Percentiles rank a stretch among this genome's conserved stretches.
phyloP scores from a whole-genome alignment of 352 stramenopile genomes.

The Phytopythium kandeliae region DNA sequence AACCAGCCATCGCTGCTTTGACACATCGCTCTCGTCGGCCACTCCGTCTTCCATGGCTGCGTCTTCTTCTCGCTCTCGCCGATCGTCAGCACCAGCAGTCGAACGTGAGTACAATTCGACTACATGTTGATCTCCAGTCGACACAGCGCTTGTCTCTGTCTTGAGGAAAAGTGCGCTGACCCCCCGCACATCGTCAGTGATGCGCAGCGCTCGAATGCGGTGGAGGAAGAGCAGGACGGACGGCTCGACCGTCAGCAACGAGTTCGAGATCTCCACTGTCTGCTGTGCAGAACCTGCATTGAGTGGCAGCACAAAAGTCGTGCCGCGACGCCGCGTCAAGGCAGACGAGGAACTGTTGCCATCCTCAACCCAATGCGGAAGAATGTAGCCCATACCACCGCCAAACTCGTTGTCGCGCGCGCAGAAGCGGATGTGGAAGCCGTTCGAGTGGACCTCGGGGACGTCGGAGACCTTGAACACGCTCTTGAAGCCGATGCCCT shows the following conservation, averaged over 20 bases:
- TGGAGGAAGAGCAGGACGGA: slow-evolving; percentile 79
- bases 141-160: slow-evolving; percentile 17
- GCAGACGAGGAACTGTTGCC: background rate
- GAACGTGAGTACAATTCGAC: slow-evolving; percentile 35
- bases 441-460: slow-evolving; percentile 85
- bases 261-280: slow-evolving; percentile 50
- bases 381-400: slow-evolving; percentile 64
- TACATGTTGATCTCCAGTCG: slow-evolving; percentile 9
- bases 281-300: slow-evolving; percentile 39
- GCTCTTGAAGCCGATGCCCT: slow-evolving; percentile 90
- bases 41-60: background rate
- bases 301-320: slow-evolving; percentile 74
- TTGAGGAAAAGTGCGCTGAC: slow-evolving; percentile 40
- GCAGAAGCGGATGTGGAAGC: slow-evolving; percentile 81
- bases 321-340: slow-evolving; percentile 42
- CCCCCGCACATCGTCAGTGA: slow-evolving; percentile 35
- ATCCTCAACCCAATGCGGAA: slow-evolving; percentile 74
- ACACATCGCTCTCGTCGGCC: slow-evolving; percentile 6
- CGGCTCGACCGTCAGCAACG: slow-evolving; percentile 62
- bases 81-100: background rate
- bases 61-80: slow-evolving; percentile 5
- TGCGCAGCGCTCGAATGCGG: slow-evolving; percentile 55
- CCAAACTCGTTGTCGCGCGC: slow-evolving; percentile 39
- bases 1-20: slow-evolving; percentile 57
- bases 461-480: slow-evolving; percentile 85